Conservation (phyloP, 306 rosid genomes). For the Rosa persica region DNA sequence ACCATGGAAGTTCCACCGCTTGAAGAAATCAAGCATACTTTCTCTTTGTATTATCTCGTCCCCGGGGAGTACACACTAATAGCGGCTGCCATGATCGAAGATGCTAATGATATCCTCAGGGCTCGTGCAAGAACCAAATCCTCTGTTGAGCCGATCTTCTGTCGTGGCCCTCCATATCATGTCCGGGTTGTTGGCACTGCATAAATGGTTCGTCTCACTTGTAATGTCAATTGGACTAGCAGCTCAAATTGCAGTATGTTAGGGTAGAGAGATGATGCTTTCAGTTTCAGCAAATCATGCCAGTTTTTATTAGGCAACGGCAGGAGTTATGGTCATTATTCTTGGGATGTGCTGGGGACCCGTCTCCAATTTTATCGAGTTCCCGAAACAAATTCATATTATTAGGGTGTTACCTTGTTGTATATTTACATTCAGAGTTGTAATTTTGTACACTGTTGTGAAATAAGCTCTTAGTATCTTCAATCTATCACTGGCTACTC, state of each 20-base stretch:
- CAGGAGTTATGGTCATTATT: slow-evolving; percentile 19
- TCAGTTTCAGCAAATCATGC: slow-evolving; percentile 14
- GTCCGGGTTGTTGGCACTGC: slow-evolving; percentile 66
- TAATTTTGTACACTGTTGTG: background rate
- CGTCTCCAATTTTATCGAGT: background rate
- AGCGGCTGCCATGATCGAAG: slow-evolving; percentile 78
- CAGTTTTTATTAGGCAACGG: slow-evolving; percentile 26
- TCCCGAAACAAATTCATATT: background rate
- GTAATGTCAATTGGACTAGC: background rate
- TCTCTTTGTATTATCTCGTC: slow-evolving; percentile 84
- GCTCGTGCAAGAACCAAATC: slow-evolving; percentile 75
- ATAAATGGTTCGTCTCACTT: slow-evolving; percentile 17
- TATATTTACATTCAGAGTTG: background rate
- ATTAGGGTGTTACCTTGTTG: slow-evolving; percentile 15
- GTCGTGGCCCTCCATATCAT: slow-evolving; percentile 91
- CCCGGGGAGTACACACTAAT: slow-evolving; percentile 87
- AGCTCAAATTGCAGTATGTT: background rate
- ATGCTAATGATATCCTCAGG: slow-evolving; percentile 77
- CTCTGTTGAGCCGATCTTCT: slow-evolving; percentile 81
- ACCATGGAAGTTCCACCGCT: slow-evolving; percentile 79
- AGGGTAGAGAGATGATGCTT: slow-evolving; percentile 19
- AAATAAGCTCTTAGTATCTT: background rate
- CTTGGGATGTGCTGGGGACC: background rate
- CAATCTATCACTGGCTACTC: background rate
- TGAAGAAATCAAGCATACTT: slow-evolving; percentile 63